These are phyloP conservation scores for Brassica incana DNA, from an alignment of 345 rosid species.

Conservation along the genomic window DNA sequence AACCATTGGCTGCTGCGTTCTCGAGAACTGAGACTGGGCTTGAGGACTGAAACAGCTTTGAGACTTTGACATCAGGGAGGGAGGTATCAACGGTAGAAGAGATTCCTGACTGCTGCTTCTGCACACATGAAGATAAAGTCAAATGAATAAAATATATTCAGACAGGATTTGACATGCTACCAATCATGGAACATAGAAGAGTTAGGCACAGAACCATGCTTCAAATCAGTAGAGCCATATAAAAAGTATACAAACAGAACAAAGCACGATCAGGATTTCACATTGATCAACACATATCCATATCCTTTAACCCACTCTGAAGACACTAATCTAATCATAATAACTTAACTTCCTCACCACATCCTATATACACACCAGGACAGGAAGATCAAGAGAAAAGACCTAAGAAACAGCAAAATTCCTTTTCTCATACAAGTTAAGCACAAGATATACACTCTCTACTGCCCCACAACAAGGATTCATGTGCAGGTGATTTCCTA, in stretches of 20 bases:
- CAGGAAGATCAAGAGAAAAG: neutral
- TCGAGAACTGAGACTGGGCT: slow-evolving; percentile 83
- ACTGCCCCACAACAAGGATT: neutral
- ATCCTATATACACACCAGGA: slow-evolving; percentile 1
- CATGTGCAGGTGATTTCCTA: neutral
- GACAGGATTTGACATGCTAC: neutral
- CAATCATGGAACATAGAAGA: neutral
- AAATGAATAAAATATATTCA: neutral
- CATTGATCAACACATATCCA: neutral
- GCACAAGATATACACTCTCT: neutral
- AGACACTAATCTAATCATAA: neutral
- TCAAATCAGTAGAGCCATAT: neutral
- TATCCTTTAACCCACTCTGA: neutral
- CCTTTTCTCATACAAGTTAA: slow-evolving; percentile 6
- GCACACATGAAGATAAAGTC: slow-evolving; percentile 40
- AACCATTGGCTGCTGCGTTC: slow-evolving; percentile 57
- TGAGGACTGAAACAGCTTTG: slow-evolving; percentile 49
- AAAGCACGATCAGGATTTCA: neutral
- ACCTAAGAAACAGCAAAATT: neutral
- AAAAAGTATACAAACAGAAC: neutral
- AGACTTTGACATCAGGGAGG: slow-evolving; percentile 47
- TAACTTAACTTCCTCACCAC: neutral
- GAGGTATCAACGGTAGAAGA: slow-evolving; percentile 41
- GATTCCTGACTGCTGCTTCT: slow-evolving; percentile 38
- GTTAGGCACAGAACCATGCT: neutral